Conservation (phyloP, 2,329 filamentous ascomycete genomes). For the Pyricularia grisea region DNA sequence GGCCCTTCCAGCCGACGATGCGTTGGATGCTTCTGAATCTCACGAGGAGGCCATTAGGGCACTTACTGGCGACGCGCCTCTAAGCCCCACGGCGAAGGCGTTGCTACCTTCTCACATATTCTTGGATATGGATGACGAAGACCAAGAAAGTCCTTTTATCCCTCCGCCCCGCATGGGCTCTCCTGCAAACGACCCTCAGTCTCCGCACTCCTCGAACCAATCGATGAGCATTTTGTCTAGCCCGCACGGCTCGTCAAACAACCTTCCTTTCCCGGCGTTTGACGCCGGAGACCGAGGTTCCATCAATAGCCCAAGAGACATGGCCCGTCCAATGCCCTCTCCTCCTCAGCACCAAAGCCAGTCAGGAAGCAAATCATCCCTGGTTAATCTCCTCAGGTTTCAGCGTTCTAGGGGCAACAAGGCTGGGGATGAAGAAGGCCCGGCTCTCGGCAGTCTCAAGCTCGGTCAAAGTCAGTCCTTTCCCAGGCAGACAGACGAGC, state of each 20-base stretch:
- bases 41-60: slow-evolving; percentile 55
- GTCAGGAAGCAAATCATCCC: slow-evolving; percentile 14
- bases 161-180: slow-evolving; percentile 20
- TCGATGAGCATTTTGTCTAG: slow-evolving; percentile 51
- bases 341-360: slow-evolving; percentile 21
- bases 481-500: slow-evolving; percentile 51
- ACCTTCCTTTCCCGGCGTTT: slow-evolving; percentile 44
- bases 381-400: slow-evolving; percentile 45
- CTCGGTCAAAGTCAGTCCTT: slow-evolving; percentile 69
- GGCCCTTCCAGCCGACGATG: slow-evolving; percentile 18
- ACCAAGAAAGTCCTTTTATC: slow-evolving; percentile 31
- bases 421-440: slow-evolving; percentile 48
- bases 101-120: slow-evolving; percentile 59
- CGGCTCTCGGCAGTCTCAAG: slow-evolving; percentile 59
- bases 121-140: slow-evolving; percentile 39
- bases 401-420: slow-evolving; percentile 55
- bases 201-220: slow-evolving; percentile 48
- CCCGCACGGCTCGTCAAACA: slow-evolving; percentile 50
- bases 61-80: slow-evolving; percentile 54
- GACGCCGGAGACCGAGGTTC: slow-evolving; percentile 37
- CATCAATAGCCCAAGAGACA: slow-evolving; percentile 18
- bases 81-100: slow-evolving; percentile 68
- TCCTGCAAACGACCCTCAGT: slow-evolving; percentile 41
- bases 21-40: slow-evolving; percentile 17
- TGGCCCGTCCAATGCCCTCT: slow-evolving; percentile 27